Evolutionary conservation across 1,284 basidiomycete species (phyloP).

Genomic region (Ustilago shanxiensis): DNA sequence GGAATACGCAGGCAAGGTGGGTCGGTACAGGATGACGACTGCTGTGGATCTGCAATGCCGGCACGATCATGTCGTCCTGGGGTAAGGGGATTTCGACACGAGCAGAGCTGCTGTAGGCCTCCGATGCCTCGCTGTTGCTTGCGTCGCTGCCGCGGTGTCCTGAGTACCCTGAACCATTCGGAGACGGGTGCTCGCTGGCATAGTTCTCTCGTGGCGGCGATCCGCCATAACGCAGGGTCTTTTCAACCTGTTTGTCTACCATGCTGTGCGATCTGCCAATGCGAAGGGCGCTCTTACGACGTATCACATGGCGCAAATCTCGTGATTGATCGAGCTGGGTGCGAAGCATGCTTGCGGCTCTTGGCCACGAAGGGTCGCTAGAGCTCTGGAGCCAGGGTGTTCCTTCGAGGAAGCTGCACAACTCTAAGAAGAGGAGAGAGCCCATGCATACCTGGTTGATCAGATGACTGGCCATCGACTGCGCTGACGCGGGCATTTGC

Average conservation of each 20-base stretch:
- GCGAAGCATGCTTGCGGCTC: slow-evolving; percentile 35
- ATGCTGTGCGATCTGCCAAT: slow-evolving; percentile 24
- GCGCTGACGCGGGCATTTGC: slow-evolving; percentile 42
- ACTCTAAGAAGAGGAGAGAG: slow-evolving; percentile 39
- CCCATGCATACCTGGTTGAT: slow-evolving; percentile 35
- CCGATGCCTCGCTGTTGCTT: slow-evolving; percentile 12
- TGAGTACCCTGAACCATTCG: slow-evolving; percentile 9
- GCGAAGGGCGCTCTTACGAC: slow-evolving; percentile 40
- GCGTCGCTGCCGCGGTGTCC: slow-evolving; percentile 36
- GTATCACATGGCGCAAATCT: slow-evolving; percentile 26
- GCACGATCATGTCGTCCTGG: slow-evolving; percentile 50
- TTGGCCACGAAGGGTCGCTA: slow-evolving; percentile 34
- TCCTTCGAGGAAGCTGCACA: slow-evolving; percentile 44
- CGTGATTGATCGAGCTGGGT: slow-evolving; percentile 26
- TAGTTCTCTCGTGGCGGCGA: slow-evolving; percentile 21
- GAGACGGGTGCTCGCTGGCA: slow-evolving; percentile 20
- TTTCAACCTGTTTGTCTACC: slow-evolving; percentile 35
- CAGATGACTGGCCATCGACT: slow-evolving; percentile 35
- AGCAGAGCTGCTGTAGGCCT: slow-evolving; percentile 8
- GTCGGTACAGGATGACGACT: slow-evolving; percentile 50
- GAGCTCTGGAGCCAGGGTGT: slow-evolving; percentile 39
- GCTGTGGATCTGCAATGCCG: slow-evolving; percentile 49
- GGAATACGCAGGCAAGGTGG: slow-evolving; percentile 32
- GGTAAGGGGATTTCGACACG: slow-evolving; percentile 31
- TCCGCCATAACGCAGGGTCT: slow-evolving; percentile 22